A percentile compares a stretch with the other conserved stretches of the same genome.
These are phyloP conservation scores for Aspergillus pseudotamarii DNA, from an alignment of 2,329 filamentous ascomycete species.

Conservation along the genomic window DNA sequence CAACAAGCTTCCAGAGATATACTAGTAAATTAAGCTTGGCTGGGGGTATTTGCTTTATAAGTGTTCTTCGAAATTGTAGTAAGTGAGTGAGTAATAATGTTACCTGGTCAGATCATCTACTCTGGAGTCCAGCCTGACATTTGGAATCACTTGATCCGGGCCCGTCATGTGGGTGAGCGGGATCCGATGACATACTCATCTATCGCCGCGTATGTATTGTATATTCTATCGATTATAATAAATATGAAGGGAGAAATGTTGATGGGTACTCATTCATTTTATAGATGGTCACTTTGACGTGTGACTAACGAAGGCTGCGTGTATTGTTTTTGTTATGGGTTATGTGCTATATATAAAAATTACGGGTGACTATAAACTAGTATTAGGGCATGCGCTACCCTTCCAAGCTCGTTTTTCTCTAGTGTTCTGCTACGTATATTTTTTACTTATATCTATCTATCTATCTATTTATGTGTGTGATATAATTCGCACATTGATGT, in stretches of 20 bases:
- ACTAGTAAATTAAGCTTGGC: not conserved
- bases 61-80: not conserved
- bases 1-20: not conserved
- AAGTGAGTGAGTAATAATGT: not conserved
- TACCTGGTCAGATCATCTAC: not conserved
- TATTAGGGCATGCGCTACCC: too few species aligned
- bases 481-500: too few species aligned
- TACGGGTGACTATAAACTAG: not conserved
- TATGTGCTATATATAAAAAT: not conserved
- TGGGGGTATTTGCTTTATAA: not conserved
- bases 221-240: too few species aligned
- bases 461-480: too few species aligned
- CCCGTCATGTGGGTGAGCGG: not conserved
- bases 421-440: too few species aligned
- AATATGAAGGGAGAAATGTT: too few species aligned
- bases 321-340: not conserved
- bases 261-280: too few species aligned
- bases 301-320: not conserved
- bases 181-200: not conserved
- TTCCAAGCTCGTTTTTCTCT: too few species aligned
- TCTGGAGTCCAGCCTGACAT: not conserved
- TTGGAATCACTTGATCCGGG: not conserved
- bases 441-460: too few species aligned
- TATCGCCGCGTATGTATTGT: not conserved
- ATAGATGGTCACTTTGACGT: not conserved